A percentile compares a stretch with the other conserved stretches of the same genome.
Evolutionary conservation across 306 rosid species (phyloP).

Genomic region (Glycine latifolia): DNA sequence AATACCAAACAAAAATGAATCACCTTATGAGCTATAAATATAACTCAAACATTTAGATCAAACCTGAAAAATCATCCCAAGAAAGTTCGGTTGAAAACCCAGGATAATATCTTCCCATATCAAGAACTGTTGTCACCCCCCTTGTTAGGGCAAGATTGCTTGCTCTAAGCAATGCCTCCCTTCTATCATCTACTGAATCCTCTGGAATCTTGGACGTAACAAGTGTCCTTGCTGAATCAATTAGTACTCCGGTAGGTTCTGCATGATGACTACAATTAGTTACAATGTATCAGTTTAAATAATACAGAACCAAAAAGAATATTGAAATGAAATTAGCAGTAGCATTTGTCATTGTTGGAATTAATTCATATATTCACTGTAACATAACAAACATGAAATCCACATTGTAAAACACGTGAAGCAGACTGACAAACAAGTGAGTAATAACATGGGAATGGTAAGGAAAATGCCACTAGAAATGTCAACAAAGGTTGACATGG

Average conservation of each 20-base stretch:
- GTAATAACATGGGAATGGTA: background rate
- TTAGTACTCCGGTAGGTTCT: slow-evolving; percentile 83
- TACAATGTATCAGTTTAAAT: slow-evolving; percentile 11
- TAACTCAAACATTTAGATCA: slow-evolving; percentile 20
- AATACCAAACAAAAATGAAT: background rate
- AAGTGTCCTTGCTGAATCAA: slow-evolving; percentile 74
- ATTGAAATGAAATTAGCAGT: slow-evolving; percentile 24
- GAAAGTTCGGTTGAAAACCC: slow-evolving; percentile 64
- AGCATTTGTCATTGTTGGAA: slow-evolving; percentile 6
- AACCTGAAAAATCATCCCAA: slow-evolving; percentile 95
- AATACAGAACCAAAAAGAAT: slow-evolving; percentile 11
- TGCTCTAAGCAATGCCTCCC: slow-evolving; percentile 83
- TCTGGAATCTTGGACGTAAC: slow-evolving; percentile 65
- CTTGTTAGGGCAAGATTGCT: slow-evolving; percentile 67
- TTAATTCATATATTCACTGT: slow-evolving; percentile 16
- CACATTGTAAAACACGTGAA: slow-evolving; percentile 8
- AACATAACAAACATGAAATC: slow-evolving; percentile 4
- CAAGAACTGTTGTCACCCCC: slow-evolving; percentile 93
- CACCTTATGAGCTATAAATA: slow-evolving; percentile 30
- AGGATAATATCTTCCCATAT: slow-evolving; percentile 81
- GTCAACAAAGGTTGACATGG: slow-evolving; percentile 22
- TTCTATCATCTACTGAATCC: slow-evolving; percentile 73
- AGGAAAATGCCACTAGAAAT: slow-evolving; percentile 16
- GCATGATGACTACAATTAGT: slow-evolving; percentile 45
- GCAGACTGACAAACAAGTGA: slow-evolving; percentile 22